Percentiles rank a stretch among this genome's conserved stretches.
Conservation (phyloP, 202 grass and related monocot species). For the Carex arenaria region DNA sequence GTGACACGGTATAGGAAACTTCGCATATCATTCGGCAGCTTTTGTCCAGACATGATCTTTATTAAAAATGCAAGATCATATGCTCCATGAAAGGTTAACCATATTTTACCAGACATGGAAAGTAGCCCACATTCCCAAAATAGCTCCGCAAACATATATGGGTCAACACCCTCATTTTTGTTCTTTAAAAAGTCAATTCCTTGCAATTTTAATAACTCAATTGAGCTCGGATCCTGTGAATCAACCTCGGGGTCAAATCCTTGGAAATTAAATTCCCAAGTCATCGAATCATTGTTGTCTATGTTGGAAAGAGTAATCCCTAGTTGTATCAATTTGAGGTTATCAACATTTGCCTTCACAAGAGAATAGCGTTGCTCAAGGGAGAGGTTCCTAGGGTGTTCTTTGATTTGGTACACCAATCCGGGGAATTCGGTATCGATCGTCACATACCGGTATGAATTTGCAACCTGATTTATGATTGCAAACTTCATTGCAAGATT, state of each 20-base stretch:
- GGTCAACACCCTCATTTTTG: constrained; percentile 24
- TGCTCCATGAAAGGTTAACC: constrained; percentile 69
- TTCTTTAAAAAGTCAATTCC: constrained; percentile 64
- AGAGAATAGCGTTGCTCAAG: no score
- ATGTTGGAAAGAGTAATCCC: constrained; percentile 66
- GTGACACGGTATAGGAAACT: constrained; percentile 11
- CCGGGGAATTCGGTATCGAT: no score
- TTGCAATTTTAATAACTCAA: constrained; percentile 53
- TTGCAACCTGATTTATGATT: no score
- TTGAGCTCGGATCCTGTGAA: constrained; percentile 43
- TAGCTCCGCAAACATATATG: constrained; percentile 52
- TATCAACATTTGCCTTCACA: constrained; percentile 69
- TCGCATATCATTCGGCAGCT: constrained; percentile 34
- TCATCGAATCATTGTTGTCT: constrained; percentile 27
- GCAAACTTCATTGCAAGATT: no score
- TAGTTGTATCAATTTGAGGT: constrained; percentile 73
- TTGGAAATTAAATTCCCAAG: constrained; percentile 71
- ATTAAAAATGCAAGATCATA: constrained; percentile 71
- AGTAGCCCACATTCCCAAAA: constrained; percentile 50
- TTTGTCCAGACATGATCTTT: constrained; percentile 42
- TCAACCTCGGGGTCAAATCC: constrained; percentile 50
- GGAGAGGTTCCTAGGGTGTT: no score
- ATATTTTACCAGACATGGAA: constrained; percentile 20
- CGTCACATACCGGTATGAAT: no score
- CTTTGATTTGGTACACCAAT: no score